phyloP scores from a whole-genome alignment of 495 filamentous ascomycete species.

The Podospora australis region DNA sequence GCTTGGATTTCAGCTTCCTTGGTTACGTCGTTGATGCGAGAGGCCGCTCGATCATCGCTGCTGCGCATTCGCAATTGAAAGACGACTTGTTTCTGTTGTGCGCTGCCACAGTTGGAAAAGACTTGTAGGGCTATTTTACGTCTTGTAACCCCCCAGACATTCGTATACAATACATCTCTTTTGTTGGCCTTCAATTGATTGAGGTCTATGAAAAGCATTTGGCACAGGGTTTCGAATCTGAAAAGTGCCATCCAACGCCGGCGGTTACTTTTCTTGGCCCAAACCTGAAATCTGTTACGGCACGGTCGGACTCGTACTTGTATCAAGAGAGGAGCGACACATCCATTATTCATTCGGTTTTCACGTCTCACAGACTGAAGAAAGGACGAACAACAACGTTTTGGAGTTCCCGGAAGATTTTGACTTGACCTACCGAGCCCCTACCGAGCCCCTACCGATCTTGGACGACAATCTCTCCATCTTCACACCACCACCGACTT shows the following conservation, averaged over 20 bases:
- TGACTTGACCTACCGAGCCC: background rate
- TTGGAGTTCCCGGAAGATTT: background rate
- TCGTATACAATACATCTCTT: too few relatives aligned
- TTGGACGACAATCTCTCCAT: too few relatives aligned
- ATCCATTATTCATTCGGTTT: background rate
- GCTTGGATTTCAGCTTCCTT: background rate
- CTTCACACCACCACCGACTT: background rate
- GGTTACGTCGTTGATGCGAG: slow-evolving; percentile 2
- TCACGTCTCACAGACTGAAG: background rate
- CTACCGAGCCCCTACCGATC: too few relatives aligned
- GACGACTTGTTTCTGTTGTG: background rate
- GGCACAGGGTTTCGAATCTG: background rate
- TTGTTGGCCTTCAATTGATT: background rate
- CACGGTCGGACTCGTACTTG: background rate
- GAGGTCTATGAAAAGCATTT: background rate
- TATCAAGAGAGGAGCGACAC: background rate
- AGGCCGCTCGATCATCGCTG: too few relatives aligned
- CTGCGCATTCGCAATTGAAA: too few relatives aligned
- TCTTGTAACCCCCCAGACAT: background rate
- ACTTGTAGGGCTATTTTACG: background rate
- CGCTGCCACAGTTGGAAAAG: background rate
- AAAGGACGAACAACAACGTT: background rate
- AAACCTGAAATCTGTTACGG: background rate
- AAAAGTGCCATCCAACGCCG: background rate
- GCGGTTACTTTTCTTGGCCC: background rate